Percentiles rank a stretch among this genome's conserved stretches.
Evolutionary conservation across 257 asterid species (phyloP).

Genomic region (Fraxinus pennsylvanica): DNA sequence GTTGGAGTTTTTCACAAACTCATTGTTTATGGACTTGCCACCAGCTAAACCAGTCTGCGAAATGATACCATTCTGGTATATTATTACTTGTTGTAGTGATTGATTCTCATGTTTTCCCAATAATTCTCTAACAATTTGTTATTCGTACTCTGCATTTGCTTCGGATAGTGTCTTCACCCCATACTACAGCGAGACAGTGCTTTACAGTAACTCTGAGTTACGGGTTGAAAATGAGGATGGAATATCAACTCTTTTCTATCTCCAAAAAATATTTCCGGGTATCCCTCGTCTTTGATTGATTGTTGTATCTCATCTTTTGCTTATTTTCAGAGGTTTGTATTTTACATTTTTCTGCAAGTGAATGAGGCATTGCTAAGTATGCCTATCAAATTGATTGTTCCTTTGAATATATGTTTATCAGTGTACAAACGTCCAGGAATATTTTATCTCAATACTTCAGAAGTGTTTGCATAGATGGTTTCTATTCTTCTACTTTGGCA

Average conservation of each 20-base stretch:
- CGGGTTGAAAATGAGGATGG: constrained; percentile 98
- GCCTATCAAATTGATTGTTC: constrained; percentile 7
- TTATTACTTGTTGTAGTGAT: not conserved
- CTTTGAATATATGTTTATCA: constrained; percentile 10
- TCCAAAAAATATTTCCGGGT: constrained; percentile 98
- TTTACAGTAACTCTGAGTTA: constrained; percentile 86
- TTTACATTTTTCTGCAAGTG: constrained; percentile 19
- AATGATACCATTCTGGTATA: constrained; percentile 93
- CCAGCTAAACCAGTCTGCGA: constrained; percentile 86
- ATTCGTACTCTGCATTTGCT: constrained; percentile 28
- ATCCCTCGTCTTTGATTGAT: constrained; percentile 19
- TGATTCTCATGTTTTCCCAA: constrained; percentile 15
- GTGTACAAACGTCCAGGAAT: not conserved
- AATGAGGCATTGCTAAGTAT: not conserved
- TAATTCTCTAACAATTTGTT: constrained; percentile 27
- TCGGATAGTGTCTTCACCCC: constrained; percentile 93
- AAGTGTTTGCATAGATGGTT: not conserved
- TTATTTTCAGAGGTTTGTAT: constrained; percentile 20
- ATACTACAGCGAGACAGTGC: constrained; percentile 97
- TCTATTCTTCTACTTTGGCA: constrained; percentile 1
- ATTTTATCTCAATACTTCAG: not conserved
- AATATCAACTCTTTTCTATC: constrained; percentile 87
- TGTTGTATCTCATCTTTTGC: constrained; percentile 17
- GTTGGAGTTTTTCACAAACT: constrained; percentile 82
- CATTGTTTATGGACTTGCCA: constrained; percentile 96